These are phyloP conservation scores for Venturia nashicola DNA, from an alignment of 2,329 filamentous ascomycete genomes.

Conservation along the genomic window DNA sequence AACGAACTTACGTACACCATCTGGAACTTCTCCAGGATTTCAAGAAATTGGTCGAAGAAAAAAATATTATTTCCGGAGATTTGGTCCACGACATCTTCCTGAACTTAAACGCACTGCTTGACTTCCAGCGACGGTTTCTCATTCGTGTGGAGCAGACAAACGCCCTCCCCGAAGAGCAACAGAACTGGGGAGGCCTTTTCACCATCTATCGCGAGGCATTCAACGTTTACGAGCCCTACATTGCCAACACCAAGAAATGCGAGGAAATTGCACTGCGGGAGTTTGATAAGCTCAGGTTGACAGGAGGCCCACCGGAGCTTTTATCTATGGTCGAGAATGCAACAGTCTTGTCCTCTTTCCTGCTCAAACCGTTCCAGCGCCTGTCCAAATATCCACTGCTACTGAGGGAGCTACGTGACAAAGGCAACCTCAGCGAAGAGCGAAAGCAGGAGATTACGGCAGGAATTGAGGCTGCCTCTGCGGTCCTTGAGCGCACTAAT, in stretches of 20 bases:
- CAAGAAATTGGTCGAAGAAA: constrained; percentile 81
- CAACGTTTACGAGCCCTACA: constrained; percentile 90
- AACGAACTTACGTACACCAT: constrained; percentile 96
- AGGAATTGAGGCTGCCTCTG: constrained; percentile 72
- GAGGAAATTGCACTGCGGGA: constrained; percentile 72
- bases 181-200: constrained; percentile 95
- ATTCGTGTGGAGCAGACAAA: constrained; percentile 96
- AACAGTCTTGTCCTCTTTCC: constrained; percentile 78
- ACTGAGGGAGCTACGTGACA: constrained; percentile 77
- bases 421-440: constrained; percentile 59
- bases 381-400: constrained; percentile 89
- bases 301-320: constrained; percentile 50
- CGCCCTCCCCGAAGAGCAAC: constrained; percentile 58
- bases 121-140: constrained; percentile 89
- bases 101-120: constrained; percentile 87
- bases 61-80: constrained; percentile 77
- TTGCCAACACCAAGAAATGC: constrained; percentile 88
- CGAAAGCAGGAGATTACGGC: constrained; percentile 58
- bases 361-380: constrained; percentile 93
- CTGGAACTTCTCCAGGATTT: constrained; percentile 85
- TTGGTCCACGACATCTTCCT: constrained; percentile 89
- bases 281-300: constrained; percentile 73
- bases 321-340: constrained; percentile 72
- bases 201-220: constrained; percentile 75
- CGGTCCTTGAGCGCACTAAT: constrained; percentile 75